Evolutionary conservation across 805 yeast genomes (phyloP).

Genomic region (Pichia sporocuriosa): DNA sequence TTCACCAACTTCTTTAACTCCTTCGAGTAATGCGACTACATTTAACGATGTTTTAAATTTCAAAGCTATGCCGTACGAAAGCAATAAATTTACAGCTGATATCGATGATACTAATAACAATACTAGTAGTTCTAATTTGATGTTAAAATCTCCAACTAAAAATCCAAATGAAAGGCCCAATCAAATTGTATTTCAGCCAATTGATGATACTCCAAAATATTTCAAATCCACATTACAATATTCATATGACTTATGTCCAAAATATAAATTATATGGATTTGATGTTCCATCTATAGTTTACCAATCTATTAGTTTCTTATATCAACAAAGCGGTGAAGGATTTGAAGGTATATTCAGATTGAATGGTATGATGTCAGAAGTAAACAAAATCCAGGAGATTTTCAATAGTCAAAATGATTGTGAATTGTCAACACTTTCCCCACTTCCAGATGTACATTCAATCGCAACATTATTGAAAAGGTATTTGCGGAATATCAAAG

Average conservation of each 20-base stretch:
- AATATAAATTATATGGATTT: slow-evolving; percentile 34
- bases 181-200: slow-evolving; percentile 10
- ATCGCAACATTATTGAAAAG: slow-evolving; percentile 81
- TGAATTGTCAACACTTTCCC: slow-evolving; percentile 45
- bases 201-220: slow-evolving; percentile 25
- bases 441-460: slow-evolving; percentile 70
- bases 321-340: slow-evolving; percentile 59
- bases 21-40: neutral
- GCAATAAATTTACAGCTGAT: slow-evolving; percentile 13
- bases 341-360: slow-evolving; percentile 90
- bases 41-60: slow-evolving; percentile 23
- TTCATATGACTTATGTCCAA: slow-evolving; percentile 46
- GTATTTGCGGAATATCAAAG: slow-evolving; percentile 71
- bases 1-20: slow-evolving; percentile 12
- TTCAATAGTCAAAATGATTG: slow-evolving; percentile 67
- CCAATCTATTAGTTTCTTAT: slow-evolving; percentile 65
- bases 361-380: slow-evolving; percentile 80
- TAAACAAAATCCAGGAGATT: slow-evolving; percentile 56
- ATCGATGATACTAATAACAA: neutral
- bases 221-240: slow-evolving; percentile 61
- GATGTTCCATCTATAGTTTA: slow-evolving; percentile 69
- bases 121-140: neutral
- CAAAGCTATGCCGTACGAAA: slow-evolving; percentile 30
- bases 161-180: neutral
- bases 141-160: slow-evolving; percentile 8